Percentiles rank a stretch among this genome's conserved stretches.
Evolutionary conservation across 805 yeast species (phyloP).

Genomic region (Sugiyamaella valdiviana): DNA sequence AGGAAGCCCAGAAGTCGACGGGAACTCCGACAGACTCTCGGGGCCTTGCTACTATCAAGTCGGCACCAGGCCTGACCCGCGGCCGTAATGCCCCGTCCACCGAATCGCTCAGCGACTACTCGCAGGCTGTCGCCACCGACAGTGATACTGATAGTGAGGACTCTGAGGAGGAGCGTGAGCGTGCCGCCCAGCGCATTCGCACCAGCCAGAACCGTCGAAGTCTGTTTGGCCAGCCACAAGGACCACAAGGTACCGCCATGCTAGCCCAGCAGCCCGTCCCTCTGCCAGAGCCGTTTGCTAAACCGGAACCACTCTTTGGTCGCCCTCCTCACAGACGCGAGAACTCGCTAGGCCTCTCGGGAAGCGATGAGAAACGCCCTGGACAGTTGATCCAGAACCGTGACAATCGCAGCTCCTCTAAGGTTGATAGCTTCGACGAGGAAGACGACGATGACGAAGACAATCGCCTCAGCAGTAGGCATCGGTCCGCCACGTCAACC

Average conservation of each 20-base stretch:
- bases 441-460: conserved; percentile 4
- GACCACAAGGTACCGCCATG: not conserved
- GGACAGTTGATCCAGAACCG: no score
- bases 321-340: not conserved
- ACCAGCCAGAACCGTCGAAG: not conserved
- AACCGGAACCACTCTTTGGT: not conserved
- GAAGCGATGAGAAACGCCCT: not conserved
- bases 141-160: not conserved
- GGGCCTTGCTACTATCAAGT: not conserved
- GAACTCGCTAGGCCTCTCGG: not conserved
- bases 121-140: conserved; percentile 1
- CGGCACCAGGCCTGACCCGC: not conserved
- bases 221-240: not conserved
- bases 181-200: not conserved
- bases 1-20: not conserved
- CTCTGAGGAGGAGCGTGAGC: not conserved
- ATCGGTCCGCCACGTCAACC: conserved; percentile 29
- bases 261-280: no score
- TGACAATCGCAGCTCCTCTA: not conserved
- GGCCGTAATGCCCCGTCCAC: not conserved
- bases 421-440: not conserved
- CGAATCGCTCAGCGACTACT: not conserved
- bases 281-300: not conserved
- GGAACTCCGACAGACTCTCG: not conserved
- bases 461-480: conserved; percentile 6